Base-by-base conservation (phyloP, 139 green algal genomes). In the Chlorella sp. region DNA sequence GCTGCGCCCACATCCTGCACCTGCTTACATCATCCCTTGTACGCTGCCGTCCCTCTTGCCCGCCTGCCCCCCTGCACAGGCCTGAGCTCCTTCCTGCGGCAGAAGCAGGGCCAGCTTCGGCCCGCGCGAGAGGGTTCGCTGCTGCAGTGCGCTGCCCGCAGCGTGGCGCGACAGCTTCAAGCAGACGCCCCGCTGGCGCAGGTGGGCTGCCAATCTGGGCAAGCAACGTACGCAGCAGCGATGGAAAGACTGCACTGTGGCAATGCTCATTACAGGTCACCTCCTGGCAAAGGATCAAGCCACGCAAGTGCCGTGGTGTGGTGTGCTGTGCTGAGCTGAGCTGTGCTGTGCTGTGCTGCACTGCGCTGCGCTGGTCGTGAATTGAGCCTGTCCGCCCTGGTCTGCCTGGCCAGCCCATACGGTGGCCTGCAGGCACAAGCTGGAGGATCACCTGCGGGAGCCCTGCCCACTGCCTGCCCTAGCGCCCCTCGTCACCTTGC, bases 51-150 rank as follows among this genome's bases (percentile, higher is more conserved):
- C 68, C 24, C 24, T n/a, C 24, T 26, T 76, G 22, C 32, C 32
- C 71, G 0, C 9, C 37, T 37, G 5, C 36, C 18, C 39, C 48
- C 22, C 9, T 48, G 19, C 30, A 4, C 78, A 85, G 79, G 79
- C 79, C 9, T 85, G 30, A 15, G 28, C 28, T 36, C 42, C 9
- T 85, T 85, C 48, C 79, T 85, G 30, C n/a, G 34, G 79, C 79
- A 64, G 79, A 64, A 64, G 79, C 79, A 68, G 42, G 79, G 42
- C 30, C 57, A 64, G 42, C 79, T 85, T 28, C 79, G 79, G 2
- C 79, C 79, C 30, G 42, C 79, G 14, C 79, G 79, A 14, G 79
- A 85, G 79, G 79, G 79, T 14, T 85, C 79, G 21, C 79, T 85
- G 42, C 42, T 85, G 18, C 79, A 85, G 79, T 32, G 16, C 11